Evolutionary conservation across 345 rosid genomes (phyloP), one percentile per base, ranked within the genome.

Genomic region (Salix caprea): DNA sequence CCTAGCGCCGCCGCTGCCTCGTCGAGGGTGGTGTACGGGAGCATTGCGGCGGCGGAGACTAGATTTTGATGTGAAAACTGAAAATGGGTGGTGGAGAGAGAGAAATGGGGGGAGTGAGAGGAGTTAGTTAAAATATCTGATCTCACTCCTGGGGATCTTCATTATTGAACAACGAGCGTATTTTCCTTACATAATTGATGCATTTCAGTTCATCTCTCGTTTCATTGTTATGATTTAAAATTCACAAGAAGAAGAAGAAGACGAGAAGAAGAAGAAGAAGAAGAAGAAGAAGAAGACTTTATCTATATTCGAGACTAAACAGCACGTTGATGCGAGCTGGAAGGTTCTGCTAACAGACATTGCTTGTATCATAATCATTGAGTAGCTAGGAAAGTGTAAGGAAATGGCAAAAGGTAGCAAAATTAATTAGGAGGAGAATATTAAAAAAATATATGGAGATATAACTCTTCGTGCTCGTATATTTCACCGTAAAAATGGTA

Each of bases 1-100:
- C 97, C 97, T 1, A 95, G 79, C 39, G 89, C 88, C 48, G 83
- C 73, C 8, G 91, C 84, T 12, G 97, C 98, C 72, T 88, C 98
- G 5, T 82, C 85, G 71, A 90, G 40, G 44, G 93, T 85, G 44
- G 74, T 66, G 87, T 86, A 95, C 3, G 99, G 93, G 66, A 95
- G 86, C 99, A 95, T 95, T 71, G 77, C 13, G 10, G 61, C 5
- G 70, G 39, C 24, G 48, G 56, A 4, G 64, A 23, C 28, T 23
- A 58, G 24, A 58, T n/a, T 58, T n/a, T 23, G 64, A 13, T n/a
- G 14, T 42, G 46, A 42, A 11, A 42, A 11, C 4, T 58, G 28
- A n/a, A 23, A 58, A 58, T 9, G 13, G 14, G 28, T n/a, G 64
- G 6, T 10, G 23, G n/a, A n/a, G 58, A 44, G 1, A 74, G 61